A percentile compares a stretch with the other conserved stretches of the same genome.
phyloP scores from a whole-genome alignment of 352 stramenopile genomes.

The Globisporangium spinosum region DNA sequence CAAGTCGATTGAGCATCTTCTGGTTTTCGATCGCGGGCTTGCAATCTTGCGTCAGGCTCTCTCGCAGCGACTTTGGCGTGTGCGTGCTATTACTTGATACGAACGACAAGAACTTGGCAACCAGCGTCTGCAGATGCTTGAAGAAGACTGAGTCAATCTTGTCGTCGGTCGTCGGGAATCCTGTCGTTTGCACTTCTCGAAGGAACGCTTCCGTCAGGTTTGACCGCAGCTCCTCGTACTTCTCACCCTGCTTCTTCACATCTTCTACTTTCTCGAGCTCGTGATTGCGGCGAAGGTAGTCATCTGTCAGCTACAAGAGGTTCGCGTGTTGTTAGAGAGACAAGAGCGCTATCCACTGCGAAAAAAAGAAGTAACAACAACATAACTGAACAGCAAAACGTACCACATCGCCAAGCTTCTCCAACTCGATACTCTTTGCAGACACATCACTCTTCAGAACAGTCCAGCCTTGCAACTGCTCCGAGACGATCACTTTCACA shows the following conservation, averaged over 20 bases:
- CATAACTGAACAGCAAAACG: conserved; percentile 18
- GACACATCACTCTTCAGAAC: conserved; percentile 60
- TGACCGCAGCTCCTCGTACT: conserved; percentile 56
- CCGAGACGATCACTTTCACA: conserved; percentile 45
- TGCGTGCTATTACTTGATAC: conserved; percentile 42
- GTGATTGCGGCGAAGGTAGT: conserved; percentile 65
- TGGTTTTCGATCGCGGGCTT: conserved; percentile 60
- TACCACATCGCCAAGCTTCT: conserved; percentile 76
- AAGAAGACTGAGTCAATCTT: conserved; percentile 62
- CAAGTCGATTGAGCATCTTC: conserved; percentile 66
- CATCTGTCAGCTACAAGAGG: conserved; percentile 47
- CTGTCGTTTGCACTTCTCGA: conserved; percentile 39
- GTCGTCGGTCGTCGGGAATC: conserved; percentile 59
- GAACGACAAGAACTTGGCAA: conserved; percentile 52
- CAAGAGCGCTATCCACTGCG: neutral
- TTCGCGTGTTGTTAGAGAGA: neutral
- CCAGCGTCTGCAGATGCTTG: conserved; percentile 53
- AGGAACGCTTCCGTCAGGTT: conserved; percentile 58
- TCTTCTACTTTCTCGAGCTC: conserved; percentile 58
- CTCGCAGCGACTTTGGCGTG: conserved; percentile 41
- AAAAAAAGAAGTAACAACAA: conserved; percentile 5
- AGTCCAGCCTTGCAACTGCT: conserved; percentile 69
- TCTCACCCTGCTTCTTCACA: conserved; percentile 49
- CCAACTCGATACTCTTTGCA: conserved; percentile 58
- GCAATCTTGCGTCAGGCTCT: conserved; percentile 60